Base-by-base conservation (phyloP, 1,139 yeast species). In the Sugiyamaella grinbergsii region DNA sequence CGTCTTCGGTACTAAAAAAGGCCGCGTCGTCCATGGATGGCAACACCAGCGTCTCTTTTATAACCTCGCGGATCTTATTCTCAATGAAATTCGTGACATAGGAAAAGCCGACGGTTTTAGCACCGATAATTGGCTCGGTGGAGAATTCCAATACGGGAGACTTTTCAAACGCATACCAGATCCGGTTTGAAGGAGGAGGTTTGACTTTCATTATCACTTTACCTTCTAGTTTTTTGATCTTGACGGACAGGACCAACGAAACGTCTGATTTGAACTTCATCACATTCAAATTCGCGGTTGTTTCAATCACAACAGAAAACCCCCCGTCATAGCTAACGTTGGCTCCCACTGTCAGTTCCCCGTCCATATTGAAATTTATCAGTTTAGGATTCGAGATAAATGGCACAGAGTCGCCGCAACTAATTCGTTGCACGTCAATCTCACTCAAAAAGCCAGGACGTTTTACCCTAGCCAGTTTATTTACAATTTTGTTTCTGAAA, bases 11-110 rank as follows among this genome's bases (percentile, higher is more conserved):
- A 51, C 79, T 74, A 61, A 76, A 85, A 62, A 88, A 86, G 0
- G 83, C 80, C 39, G 89, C 69, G 67, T 93, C 98, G 65, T 93
- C 98, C 90, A 88, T 85, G 62, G 76, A 82, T 1, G 98, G 98
- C 39, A 80, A 69, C 0, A 93, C 98, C 51, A 91, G 71, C 11
- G 94, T 80, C 41, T 88, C 95, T 56, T 77, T 81, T 22, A 91
- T 53, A 47, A 91, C 86, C 44, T 89, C 96, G 52, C 85, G 81
- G 58, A 93, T 81, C 60, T 83, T 82, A 62, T 82, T 84, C 56
- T 84, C 90, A 57, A 93, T 86, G 10, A 85, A 80, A 57, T 83
- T 85, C 1, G 96, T 90, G 42, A 93, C 79, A 65, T 91, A 77
- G 34, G 81, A 80, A 61, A 86, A 89, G 3, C 86, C 82, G 58